Conservation (phyloP, 1,284 basidiomycete species). For the Cutaneotrichosporon daszewskae region DNA sequence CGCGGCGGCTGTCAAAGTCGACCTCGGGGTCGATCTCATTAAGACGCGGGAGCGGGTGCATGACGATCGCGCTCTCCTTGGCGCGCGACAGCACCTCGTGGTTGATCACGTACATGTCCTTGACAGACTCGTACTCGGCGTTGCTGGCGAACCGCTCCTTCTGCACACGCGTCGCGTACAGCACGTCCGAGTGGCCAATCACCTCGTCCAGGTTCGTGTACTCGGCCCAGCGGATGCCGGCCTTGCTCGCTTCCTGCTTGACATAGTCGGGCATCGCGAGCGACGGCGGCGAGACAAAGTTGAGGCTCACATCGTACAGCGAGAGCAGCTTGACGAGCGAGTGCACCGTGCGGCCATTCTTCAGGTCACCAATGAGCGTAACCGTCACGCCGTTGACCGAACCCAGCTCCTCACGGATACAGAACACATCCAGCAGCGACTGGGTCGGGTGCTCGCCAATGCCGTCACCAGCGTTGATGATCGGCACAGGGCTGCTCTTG, state of each 20-base stretch:
- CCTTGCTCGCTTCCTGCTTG: constrained; percentile 72
- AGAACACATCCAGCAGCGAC: constrained; percentile 90
- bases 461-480: constrained; percentile 96
- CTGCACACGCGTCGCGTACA: constrained; percentile 95
- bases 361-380: constrained; percentile 90
- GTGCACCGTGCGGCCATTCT: constrained; percentile 97
- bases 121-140: constrained; percentile 82
- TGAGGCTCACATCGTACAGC: constrained; percentile 85
- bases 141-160: constrained; percentile 85
- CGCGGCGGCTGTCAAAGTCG: constrained; percentile 89
- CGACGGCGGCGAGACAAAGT: constrained; percentile 90
- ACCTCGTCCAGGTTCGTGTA: constrained; percentile 85
- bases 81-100: constrained; percentile 85
- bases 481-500: constrained; percentile 89
- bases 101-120: constrained; percentile 88
- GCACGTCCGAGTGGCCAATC: constrained; percentile 86
- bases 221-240: constrained; percentile 71
- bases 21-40: constrained; percentile 98
- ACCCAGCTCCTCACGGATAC: constrained; percentile 95
- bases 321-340: constrained; percentile 87
- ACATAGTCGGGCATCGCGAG: constrained; percentile 87
- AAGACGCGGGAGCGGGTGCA: constrained; percentile 93
- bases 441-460: constrained; percentile 97
- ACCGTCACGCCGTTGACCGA: constrained; percentile 96
- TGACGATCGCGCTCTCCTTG: constrained; percentile 94